Percentiles rank a stretch among this genome's conserved stretches.
These are phyloP conservation scores for Arachis monticola DNA, from an alignment of 331 rosid genomes.

Conservation along the genomic window DNA sequence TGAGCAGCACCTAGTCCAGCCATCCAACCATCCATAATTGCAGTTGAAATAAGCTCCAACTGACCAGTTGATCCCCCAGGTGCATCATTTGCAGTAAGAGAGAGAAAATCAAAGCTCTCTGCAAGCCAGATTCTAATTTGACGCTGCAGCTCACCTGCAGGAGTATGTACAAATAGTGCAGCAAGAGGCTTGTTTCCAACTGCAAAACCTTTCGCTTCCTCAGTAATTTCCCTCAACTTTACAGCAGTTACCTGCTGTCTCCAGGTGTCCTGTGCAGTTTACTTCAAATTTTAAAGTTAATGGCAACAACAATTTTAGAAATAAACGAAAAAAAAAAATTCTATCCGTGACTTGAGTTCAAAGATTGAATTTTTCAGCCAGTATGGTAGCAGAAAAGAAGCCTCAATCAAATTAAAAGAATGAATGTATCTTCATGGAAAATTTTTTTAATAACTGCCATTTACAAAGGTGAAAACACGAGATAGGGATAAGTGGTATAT, in stretches of 20 bases:
- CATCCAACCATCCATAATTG: conserved; percentile 97
- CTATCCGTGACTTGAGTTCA: not conserved
- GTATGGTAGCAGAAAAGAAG: conserved; percentile 13
- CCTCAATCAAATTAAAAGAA: not conserved
- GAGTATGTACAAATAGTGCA: conserved; percentile 88
- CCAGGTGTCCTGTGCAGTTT: conserved; percentile 64
- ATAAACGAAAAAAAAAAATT: not conserved
- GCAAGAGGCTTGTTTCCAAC: conserved; percentile 79
- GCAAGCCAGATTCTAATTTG: conserved; percentile 89
- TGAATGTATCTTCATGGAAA: not conserved
- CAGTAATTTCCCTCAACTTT: conserved; percentile 81
- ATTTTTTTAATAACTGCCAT: not conserved
- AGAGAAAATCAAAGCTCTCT: conserved; percentile 77
- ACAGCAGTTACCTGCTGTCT: conserved; percentile 87
- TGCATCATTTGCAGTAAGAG: conserved; percentile 64
- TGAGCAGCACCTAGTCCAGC: conserved; percentile 89
- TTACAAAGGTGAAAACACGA: not conserved
- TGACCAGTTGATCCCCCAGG: conserved; percentile 78
- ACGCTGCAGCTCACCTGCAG: conserved; percentile 91
- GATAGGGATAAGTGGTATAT: not conserved
- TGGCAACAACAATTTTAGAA: not conserved
- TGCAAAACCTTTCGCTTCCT: conserved; percentile 80
- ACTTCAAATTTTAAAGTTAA: conserved; percentile 15
- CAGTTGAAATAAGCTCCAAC: conserved; percentile 90
- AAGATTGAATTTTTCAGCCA: not conserved